phyloP scores from a whole-genome alignment of 2,329 filamentous ascomycete genomes.

The Dactylella cylindrospora region DNA sequence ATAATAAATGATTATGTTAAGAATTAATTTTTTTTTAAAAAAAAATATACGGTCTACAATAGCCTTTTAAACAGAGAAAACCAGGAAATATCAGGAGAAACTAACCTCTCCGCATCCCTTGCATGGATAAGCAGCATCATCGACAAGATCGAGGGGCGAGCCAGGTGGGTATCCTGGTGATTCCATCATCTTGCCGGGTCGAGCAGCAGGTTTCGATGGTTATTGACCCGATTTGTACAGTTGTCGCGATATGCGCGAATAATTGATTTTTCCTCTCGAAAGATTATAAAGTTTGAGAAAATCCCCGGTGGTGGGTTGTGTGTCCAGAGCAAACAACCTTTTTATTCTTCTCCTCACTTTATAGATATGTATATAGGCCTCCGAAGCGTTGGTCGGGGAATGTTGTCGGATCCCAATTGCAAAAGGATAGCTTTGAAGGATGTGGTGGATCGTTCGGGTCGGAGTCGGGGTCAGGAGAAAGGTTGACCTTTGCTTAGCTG shows the following conservation, averaged over 20 bases:
- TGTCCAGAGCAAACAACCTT: neutral
- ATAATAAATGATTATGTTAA: too few relatives aligned
- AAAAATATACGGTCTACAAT: too few relatives aligned
- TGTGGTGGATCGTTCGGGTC: conserved; percentile 38
- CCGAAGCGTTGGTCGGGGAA: conserved; percentile 24
- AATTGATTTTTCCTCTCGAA: conserved; percentile 1
- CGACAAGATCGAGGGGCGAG: conserved; percentile 60
- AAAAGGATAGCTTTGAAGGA: too few relatives aligned
- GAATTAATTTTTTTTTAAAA: too few relatives aligned
- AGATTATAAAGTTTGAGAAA: too few relatives aligned
- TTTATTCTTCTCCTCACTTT: neutral
- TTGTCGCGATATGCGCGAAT: conserved; percentile 4
- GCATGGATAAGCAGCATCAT: conserved; percentile 80
- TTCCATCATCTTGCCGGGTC: conserved; percentile 44
- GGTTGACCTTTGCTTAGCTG: conserved; percentile 17
- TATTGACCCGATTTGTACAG: neutral
- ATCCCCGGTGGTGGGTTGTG: conserved; percentile 1
- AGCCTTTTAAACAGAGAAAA: conserved; percentile 36
- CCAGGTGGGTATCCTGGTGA: conserved; percentile 47
- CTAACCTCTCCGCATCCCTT: conserved; percentile 86
- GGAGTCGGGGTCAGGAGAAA: conserved; percentile 12
- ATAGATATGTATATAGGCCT: neutral
- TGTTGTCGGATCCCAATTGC: conserved; percentile 19
- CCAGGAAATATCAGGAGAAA: conserved; percentile 32
- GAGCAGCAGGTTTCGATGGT: neutral